Evolutionary conservation across 331 rosid species (phyloP).

Genomic region (Acacia concinna): DNA sequence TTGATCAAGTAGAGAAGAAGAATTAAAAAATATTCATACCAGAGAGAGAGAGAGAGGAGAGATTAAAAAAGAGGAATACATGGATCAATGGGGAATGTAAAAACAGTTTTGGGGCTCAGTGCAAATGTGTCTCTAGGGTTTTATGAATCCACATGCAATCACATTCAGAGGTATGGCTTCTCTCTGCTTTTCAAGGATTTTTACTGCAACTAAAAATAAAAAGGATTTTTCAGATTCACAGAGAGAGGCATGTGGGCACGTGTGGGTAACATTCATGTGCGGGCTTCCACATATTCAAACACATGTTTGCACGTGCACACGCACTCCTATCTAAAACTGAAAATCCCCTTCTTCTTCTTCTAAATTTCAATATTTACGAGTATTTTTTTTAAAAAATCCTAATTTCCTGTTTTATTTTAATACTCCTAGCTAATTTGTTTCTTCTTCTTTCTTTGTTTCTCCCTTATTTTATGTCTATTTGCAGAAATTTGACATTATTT

Average conservation of each 20-base stretch:
- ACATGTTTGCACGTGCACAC: slow-evolving; percentile 98
- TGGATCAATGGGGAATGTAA: slow-evolving; percentile 32
- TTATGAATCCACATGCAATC: slow-evolving; percentile 81
- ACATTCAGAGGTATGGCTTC: slow-evolving; percentile 41
- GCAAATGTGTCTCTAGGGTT: slow-evolving; percentile 49
- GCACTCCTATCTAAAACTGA: slow-evolving; percentile 54
- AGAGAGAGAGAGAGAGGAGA: no score
- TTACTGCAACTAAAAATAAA: not conserved
- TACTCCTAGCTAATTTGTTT: not conserved
- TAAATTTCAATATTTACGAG: not conserved
- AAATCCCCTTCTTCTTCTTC: not conserved
- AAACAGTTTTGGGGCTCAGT: slow-evolving; percentile 52
- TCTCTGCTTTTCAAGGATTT: slow-evolving; percentile 13
- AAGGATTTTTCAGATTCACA: slow-evolving; percentile 44
- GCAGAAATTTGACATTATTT: not conserved
- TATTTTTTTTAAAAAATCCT: slow-evolving; percentile 17
- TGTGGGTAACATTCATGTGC: slow-evolving; percentile 72
- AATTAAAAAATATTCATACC: not conserved
- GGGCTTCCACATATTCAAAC: slow-evolving; percentile 82
- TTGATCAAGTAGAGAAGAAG: no score
- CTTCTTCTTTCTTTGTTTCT: not conserved
- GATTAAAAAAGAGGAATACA: slow-evolving; percentile 27
- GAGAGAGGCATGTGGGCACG: slow-evolving; percentile 81
- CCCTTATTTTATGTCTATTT: not conserved
- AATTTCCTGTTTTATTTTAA: not conserved